A percentile compares a stretch with the other conserved stretches of the same genome.
Conservation (phyloP, 192 early-diverging fungal genomes). For the Mortierella alpina region DNA sequence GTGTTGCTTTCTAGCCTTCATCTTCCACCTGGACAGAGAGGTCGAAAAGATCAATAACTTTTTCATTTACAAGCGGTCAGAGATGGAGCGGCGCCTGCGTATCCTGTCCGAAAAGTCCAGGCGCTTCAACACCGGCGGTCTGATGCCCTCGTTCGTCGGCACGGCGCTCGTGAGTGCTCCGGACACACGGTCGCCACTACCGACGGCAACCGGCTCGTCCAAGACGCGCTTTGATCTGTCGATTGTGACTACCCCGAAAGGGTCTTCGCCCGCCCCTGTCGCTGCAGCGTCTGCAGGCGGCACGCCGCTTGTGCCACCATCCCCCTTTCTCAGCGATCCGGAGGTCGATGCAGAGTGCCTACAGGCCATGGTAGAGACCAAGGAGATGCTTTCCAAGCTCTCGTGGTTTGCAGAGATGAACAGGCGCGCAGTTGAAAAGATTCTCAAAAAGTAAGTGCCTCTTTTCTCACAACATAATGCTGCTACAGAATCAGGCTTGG, state of each 20-base stretch:
- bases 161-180: background rate
- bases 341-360: conserved; percentile 57
- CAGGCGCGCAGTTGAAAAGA: conserved; percentile 62
- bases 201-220: background rate
- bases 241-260: conserved; percentile 25
- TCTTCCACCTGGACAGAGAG: conserved; percentile 86
- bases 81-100: conserved; percentile 76
- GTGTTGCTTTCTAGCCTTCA: conserved; percentile 65
- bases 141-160: background rate
- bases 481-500: too few species aligned
- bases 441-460: conserved; percentile 69
- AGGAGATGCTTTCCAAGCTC: conserved; percentile 58
- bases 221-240: conserved; percentile 26
- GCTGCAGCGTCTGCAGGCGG: background rate
- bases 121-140: conserved; percentile 9
- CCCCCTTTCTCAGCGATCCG: conserved; percentile 49
- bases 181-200: background rate
- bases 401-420: conserved; percentile 66
- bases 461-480: background rate
- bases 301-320: conserved; percentile 22
- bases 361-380: conserved; percentile 58
- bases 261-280: background rate
- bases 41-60: conserved; percentile 87
- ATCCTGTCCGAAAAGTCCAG: conserved; percentile 66
- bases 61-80: conserved; percentile 80